Evolutionary conservation across 768 basidiomycete genomes (phyloP), one percentile per base, ranked within the genome.

Genomic region (Boletus fagicola): DNA sequence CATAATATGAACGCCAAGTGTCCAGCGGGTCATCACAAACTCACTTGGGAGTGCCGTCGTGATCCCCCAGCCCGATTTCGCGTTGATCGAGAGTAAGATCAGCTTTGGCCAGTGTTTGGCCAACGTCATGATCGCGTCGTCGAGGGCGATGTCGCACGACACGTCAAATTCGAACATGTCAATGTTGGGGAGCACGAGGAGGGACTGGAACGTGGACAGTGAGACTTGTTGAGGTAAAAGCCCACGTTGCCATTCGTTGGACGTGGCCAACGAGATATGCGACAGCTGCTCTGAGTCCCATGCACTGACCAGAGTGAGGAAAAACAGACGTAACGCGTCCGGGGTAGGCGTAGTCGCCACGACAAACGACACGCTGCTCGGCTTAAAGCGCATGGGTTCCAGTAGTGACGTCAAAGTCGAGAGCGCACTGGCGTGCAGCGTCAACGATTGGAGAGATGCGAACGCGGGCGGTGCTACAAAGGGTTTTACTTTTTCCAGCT

Each of bases 271-370:
- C 35, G 61, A 61, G 35, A 68, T 33, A 2, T 16, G 36, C 0
- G 31, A 35, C 10, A 68, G 61, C 4, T 26, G 16, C 28, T 61
- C 59, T 0, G 59, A 22, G 18, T 8, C 28, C 12, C 63, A 69
- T 13, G 63, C 58, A 20, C 33, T 47, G 28, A 43, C 49, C 10
- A 68, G 42, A 20, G 65, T 51, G 28, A 67, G 51, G 45, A 65
- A 68, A 36, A 69, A 68, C 3, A 65, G 49, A 26, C 58, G 63
- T 9, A 69, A 47, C 45, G 49, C 65, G 22, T 68, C 63, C 15
- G 53, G 22, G 30, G 58, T 58, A 1, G 68, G 64, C 1, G 40
- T 38, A 1, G 0, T 48, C 24, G 28, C 35, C 47, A 68, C 58
- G 39, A 57, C 49, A 28, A 68, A 68, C 15, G 60, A 50, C 46